Conservation (phyloP, 352 stramenopile species). For the Phytophthora uliginosa region DNA sequence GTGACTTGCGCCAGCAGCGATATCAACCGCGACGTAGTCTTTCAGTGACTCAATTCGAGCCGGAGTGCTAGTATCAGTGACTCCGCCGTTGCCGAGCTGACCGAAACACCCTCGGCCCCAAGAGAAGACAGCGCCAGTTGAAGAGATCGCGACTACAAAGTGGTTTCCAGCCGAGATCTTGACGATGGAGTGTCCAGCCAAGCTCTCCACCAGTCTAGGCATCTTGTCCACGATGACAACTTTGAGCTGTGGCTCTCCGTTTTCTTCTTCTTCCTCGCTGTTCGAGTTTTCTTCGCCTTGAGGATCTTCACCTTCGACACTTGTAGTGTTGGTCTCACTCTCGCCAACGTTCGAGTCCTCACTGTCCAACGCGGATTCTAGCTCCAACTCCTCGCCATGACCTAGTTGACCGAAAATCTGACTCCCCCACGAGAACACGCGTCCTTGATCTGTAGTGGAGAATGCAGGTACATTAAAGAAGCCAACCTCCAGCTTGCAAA, state of each 20-base stretch:
- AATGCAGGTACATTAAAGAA: not conserved
- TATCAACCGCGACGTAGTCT: slow-evolving; percentile 45
- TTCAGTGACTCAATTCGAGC: slow-evolving; percentile 36
- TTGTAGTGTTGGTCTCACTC: not conserved
- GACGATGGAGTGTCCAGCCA: slow-evolving; percentile 33
- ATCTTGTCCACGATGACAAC: slow-evolving; percentile 34
- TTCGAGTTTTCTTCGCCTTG: not conserved
- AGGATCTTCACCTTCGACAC: not conserved
- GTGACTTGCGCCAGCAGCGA: slow-evolving; percentile 64
- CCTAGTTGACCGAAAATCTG: slow-evolving; percentile 70
- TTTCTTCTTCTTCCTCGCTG: slow-evolving; percentile 14
- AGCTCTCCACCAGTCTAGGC: slow-evolving; percentile 27
- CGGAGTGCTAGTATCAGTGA: slow-evolving; percentile 23
- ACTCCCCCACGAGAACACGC: slow-evolving; percentile 69
- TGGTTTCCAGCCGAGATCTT: slow-evolving; percentile 74
- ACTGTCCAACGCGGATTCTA: not conserved
- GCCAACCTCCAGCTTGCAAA: not conserved
- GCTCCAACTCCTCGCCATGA: slow-evolving; percentile 35
- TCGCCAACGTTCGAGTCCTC: not conserved
- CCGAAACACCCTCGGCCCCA: slow-evolving; percentile 72
- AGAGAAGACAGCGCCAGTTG: slow-evolving; percentile 49
- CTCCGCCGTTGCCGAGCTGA: slow-evolving; percentile 63
- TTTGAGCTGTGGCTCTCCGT: not conserved
- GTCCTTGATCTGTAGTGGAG: slow-evolving; percentile 42
- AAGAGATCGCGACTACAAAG: slow-evolving; percentile 64